Evolutionary conservation across 2,329 filamentous ascomycete species (phyloP).

Genomic region (Coniochaeta sp.): DNA sequence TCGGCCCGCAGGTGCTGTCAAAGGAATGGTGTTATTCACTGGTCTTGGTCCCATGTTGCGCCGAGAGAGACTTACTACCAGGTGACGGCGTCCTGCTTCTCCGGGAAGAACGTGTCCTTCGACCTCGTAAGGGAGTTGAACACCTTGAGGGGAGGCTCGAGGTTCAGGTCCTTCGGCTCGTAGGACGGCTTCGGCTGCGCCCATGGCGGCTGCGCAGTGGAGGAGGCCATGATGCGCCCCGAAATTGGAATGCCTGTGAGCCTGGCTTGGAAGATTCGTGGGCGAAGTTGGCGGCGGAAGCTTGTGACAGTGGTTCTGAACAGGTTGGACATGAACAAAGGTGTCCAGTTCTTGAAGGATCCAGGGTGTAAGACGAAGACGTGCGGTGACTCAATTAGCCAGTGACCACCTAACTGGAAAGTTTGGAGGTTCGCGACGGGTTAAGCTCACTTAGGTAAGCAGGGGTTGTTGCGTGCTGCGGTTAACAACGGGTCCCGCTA

Average conservation of each 20-base stretch:
- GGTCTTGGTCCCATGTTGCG: too few relatives aligned
- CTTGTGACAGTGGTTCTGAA: neutral
- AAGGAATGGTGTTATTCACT: neutral
- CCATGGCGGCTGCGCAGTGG: conserved; percentile 1
- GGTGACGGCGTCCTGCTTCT: neutral
- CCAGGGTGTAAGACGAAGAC: too few relatives aligned
- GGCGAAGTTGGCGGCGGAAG: neutral
- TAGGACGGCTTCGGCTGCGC: neutral
- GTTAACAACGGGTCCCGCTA: conserved; percentile 1
- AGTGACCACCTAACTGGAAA: neutral
- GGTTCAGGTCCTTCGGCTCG: neutral
- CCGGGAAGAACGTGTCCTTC: neutral
- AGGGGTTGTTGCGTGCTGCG: neutral
- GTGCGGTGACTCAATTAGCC: neutral
- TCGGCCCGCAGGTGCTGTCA: conserved; percentile 65
- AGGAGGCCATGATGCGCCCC: conserved; percentile 2
- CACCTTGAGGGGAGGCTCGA: conserved; percentile 1
- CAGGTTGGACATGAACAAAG: conserved; percentile 1
- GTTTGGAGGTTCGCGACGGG: neutral
- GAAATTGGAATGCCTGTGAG: neutral
- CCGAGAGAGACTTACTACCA: conserved; percentile 2
- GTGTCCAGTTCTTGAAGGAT: neutral
- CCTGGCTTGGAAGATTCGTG: neutral
- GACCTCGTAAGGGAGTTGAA: conserved; percentile 3
- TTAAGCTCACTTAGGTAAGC: neutral